Conservation (phyloP, 139 green algal genomes). For the Tetratostichococcus sp. region DNA sequence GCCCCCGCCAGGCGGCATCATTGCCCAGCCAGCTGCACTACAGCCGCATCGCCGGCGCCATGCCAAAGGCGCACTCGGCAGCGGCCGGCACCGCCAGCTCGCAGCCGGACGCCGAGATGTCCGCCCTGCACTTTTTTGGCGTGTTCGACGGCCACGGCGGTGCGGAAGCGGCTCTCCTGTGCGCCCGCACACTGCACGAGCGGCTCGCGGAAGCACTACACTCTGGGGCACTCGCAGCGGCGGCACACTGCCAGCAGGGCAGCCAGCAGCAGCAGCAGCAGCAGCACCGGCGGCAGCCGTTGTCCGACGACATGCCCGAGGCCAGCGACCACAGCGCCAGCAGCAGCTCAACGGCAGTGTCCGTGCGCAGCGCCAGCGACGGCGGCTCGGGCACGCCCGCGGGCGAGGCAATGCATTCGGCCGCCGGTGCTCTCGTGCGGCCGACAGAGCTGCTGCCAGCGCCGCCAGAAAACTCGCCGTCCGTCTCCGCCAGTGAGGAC, state of each 20-base stretch:
- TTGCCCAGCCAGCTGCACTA: neutral
- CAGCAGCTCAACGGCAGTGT: neutral
- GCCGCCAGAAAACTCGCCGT: too few relatives aligned
- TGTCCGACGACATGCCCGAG: neutral
- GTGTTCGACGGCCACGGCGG: conserved; percentile 76
- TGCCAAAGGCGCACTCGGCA: conserved; percentile 7
- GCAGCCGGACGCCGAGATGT: conserved; percentile 1
- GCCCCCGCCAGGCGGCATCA: neutral
- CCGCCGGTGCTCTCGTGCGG: neutral
- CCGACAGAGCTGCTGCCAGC: too few relatives aligned
- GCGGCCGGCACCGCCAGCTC: neutral
- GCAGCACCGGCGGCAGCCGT: neutral
- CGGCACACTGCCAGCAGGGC: too few relatives aligned
- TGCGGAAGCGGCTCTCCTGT: conserved; percentile 57
- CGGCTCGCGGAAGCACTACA: conserved; percentile 44
- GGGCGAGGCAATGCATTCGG: neutral
- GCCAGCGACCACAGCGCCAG: neutral
- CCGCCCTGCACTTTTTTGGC: conserved; percentile 73
- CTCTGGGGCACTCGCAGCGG: too few relatives aligned
- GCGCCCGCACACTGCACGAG: conserved; percentile 53
- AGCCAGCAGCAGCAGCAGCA: neutral
- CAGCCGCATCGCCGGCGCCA: neutral
- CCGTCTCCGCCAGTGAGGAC: neutral
- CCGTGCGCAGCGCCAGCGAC: neutral
- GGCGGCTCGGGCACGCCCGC: neutral